Base-by-base conservation (phyloP, 805 yeast species). In the Ogataea angusta region DNA sequence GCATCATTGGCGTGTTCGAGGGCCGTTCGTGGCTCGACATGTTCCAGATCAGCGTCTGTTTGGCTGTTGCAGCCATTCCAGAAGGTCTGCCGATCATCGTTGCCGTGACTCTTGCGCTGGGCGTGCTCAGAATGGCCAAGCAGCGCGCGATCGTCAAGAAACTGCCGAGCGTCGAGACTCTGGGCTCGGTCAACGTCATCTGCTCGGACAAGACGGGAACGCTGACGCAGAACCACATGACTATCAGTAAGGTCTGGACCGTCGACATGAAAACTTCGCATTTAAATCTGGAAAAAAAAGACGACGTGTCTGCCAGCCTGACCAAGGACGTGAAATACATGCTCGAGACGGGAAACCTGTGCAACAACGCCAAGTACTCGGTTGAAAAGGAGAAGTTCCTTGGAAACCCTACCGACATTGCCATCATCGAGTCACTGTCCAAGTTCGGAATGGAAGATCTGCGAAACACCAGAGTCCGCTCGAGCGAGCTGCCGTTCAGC, bases 21-120 rank as follows among this genome's bases (percentile, higher is more conserved):
- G 98, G 99, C 35, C 83, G 95, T 47, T 75, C 85, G 8, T 90
- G 97, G 96, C 73, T 93, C 43, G 98, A 93, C 48, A 93, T 95
- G 97, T 91, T 93, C 67, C 96, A 91, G 63, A 89, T 93, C 43
- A 87, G 96, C 1, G 99, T 93, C 8, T 89, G 97, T 2, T 72
- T 93, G 47, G 99, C 99, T 3, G 99, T 93, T 14, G 99, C 99
- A 36, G 99, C 99, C 3, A 93, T 93, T 53, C 99, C 99, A 5
- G 99, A 93, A 65, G 99, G 99, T 40, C 75, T 93, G 51, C 99
- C 99, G 0, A 93, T 93, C 55, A 93, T 93, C 61, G 99, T 93
- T 29, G 91, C 99, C 5, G 99, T 93, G 8, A 93, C 99, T 0
- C 70, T 93, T 48, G 99, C 99, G 0, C 70, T 93, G 16, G 99